A percentile compares a stretch with the other conserved stretches of the same genome.
These are phyloP conservation scores for Esteya vermicola DNA, from an alignment of 2,329 filamentous ascomycete genomes.

Conservation along the genomic window DNA sequence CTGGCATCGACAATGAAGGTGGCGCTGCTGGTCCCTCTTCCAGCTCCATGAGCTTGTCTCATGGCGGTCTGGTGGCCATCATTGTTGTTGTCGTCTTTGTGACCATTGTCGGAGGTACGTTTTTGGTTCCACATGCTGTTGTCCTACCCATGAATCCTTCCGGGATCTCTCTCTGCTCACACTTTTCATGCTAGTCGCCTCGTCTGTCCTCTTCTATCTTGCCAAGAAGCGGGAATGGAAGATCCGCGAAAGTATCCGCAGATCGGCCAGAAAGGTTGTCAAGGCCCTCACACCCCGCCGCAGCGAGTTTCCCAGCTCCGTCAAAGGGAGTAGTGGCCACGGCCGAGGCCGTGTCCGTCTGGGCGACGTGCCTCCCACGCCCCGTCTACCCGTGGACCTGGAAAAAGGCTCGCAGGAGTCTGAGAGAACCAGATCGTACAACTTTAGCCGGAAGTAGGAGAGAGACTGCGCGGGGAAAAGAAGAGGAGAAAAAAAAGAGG, in stretches of 20 bases:
- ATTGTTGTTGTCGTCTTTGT: constrained; percentile 56
- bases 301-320: constrained; percentile 43
- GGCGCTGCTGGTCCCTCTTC: constrained; percentile 52
- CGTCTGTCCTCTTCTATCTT: constrained; percentile 57
- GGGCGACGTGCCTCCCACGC: constrained; percentile 46
- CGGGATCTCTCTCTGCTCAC: not conserved
- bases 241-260: constrained; percentile 55
- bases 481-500: not conserved
- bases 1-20: constrained; percentile 33
- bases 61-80: constrained; percentile 58
- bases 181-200: constrained; percentile 39
- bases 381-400: constrained; percentile 39
- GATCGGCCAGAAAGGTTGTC: constrained; percentile 49
- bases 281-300: constrained; percentile 48
- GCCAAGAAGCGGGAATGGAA: constrained; percentile 81
- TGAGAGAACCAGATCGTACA: constrained; percentile 3
- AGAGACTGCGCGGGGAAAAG: not conserved
- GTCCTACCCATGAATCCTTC: not conserved
- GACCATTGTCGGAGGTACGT: constrained; percentile 52
- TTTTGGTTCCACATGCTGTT: not conserved
- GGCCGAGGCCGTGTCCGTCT: constrained; percentile 28
- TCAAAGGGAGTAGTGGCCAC: constrained; percentile 26
- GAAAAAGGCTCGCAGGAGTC: constrained; percentile 35
- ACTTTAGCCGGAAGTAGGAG: constrained; percentile 18
- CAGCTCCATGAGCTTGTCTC: constrained; percentile 49